Evolutionary conservation across 2,329 filamentous ascomycete genomes (phyloP), one percentile per base, ranked within the genome.

Genomic region (Byssochlamys sp.): DNA sequence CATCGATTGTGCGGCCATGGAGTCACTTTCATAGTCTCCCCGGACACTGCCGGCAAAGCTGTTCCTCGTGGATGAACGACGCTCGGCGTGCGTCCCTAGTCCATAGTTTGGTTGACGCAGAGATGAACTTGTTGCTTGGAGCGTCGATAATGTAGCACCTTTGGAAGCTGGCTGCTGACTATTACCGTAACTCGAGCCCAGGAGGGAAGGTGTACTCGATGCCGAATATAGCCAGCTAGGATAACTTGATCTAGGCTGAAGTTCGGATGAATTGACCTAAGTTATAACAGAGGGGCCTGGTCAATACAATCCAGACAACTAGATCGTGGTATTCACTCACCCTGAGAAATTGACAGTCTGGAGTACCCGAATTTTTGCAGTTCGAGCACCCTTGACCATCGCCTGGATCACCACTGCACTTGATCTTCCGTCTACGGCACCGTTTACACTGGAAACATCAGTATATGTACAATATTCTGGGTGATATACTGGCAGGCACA

Each of bases 381-480:
- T 91, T 95, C 10, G 81, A 78, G 73, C 92, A 97, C n/a, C 86
- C 85, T 45, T 78, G 75, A n/a, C 87, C 88, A 66, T 87, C 84
- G 31, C 88, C 88, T 33, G 81, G 79, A 69, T 96, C 90, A 50
- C 92, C 92, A 67, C 89, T 95, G 76, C 92, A 97, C 65, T 90
- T 87, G 66, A 97, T 97, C 79, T 97, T 97, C 59, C 92, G 84
- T 76, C 92, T 91, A 60, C 92, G 85, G 74, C 92, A 97, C 63
- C 92, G 85, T 35, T 85, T 84, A 72, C 92, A 97, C 92, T 96
- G 62, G 4, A 51, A 24, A 31, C n/a, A 55, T 61, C 29, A 31
- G 56, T 59, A 45, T 58, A 25, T 56, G 52, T 28, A 63, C 31
- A 12, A 10, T 45, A n/a, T 45, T 19, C 19, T 9, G 3, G 12